phyloP scores from a whole-genome alignment of 495 filamentous ascomycete species.

The Penicillium parvum region DNA sequence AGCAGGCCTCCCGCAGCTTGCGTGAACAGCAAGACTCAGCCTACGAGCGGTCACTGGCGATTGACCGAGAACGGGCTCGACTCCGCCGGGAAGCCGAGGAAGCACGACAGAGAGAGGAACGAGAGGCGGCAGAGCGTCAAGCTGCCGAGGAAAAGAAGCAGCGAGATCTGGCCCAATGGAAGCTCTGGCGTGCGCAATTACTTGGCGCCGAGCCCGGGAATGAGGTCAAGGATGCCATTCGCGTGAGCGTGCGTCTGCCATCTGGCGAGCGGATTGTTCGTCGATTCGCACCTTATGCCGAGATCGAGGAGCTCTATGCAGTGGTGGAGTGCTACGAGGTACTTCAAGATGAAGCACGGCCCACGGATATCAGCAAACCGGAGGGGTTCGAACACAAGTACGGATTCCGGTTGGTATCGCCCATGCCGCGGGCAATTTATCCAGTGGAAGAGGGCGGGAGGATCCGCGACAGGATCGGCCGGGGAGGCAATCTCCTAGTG shows the following conservation, averaged over 20 bases:
- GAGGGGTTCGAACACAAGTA: constrained; percentile 72
- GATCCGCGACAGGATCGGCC: constrained; percentile 68
- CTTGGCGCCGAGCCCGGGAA: constrained; percentile 64
- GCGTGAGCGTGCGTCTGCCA: constrained; percentile 76
- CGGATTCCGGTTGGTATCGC: constrained; percentile 72
- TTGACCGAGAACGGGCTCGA: constrained; percentile 76
- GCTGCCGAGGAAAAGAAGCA: constrained; percentile 57
- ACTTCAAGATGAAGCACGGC: constrained; percentile 31
- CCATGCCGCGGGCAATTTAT: constrained; percentile 76
- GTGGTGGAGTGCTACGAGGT: constrained; percentile 90
- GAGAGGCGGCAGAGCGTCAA: constrained; percentile 58
- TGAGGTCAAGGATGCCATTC: constrained; percentile 63
- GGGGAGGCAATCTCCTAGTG: constrained; percentile 84
- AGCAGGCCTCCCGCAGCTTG: constrained; percentile 70
- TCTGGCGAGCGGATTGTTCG: constrained; percentile 70
- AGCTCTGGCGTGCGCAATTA: constrained; percentile 66
- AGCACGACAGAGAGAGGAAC: constrained; percentile 56
- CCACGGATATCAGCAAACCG: constrained; percentile 46
- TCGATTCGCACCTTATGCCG: constrained; percentile 58
- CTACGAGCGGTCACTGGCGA: constrained; percentile 85
- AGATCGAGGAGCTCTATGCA: constrained; percentile 87
- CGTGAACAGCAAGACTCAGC: constrained; percentile 83
- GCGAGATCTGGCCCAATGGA: constrained; percentile 66
- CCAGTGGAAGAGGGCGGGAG: constrained; percentile 59
- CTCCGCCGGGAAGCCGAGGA: constrained; percentile 71